phyloP scores from a whole-genome alignment of 345 rosid genomes.

The Lumnitzera littorea region DNA sequence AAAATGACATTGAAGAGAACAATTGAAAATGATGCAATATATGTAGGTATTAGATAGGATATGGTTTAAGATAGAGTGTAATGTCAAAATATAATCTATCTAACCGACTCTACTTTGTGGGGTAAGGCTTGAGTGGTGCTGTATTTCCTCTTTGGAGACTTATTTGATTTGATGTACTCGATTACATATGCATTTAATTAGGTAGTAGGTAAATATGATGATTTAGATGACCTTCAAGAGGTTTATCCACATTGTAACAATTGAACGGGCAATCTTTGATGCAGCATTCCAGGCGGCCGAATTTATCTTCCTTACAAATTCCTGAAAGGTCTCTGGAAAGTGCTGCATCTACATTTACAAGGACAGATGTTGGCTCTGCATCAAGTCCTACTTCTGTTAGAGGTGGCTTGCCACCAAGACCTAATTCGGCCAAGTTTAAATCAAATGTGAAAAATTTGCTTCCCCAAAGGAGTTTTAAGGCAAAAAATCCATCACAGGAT shows the following conservation, averaged over 20 bases:
- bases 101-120: too few species aligned
- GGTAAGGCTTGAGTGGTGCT: too few species aligned
- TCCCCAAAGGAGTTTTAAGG: constrained; percentile 37
- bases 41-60: too few species aligned
- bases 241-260: neutral
- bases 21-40: too few species aligned
- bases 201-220: too few species aligned
- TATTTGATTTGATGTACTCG: too few species aligned
- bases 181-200: too few species aligned
- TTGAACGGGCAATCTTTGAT: constrained; percentile 9
- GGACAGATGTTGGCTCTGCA: constrained; percentile 19
- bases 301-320: constrained; percentile 37
- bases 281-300: constrained; percentile 30
- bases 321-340: constrained; percentile 35
- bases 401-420: constrained; percentile 39
- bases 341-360: constrained; percentile 18
- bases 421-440: constrained; percentile 38
- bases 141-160: too few species aligned
- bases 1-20: too few species aligned
- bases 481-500: constrained; percentile 19
- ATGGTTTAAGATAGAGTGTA: too few species aligned
- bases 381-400: constrained; percentile 30
- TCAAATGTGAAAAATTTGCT: constrained; percentile 30
- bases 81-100: too few species aligned
- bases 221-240: too few species aligned